Percentiles rank a stretch among this genome's conserved stretches.
Conservation (phyloP, 2,329 filamentous ascomycete genomes). For the Botryotinia globosa region DNA sequence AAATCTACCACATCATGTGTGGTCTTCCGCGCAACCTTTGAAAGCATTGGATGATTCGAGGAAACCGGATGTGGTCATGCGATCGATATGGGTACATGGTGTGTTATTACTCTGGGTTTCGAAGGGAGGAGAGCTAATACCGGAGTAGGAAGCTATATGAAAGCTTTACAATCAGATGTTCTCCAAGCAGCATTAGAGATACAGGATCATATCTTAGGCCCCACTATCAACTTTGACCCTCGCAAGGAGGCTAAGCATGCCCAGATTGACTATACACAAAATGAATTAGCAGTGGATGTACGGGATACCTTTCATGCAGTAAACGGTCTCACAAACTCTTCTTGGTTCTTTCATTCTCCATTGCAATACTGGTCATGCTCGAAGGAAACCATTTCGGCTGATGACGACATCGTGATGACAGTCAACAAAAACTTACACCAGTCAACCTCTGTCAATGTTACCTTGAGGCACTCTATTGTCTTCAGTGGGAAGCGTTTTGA, state of each 20-base stretch:
- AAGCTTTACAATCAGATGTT: constrained; percentile 64
- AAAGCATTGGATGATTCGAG: constrained; percentile 48
- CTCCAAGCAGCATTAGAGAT: constrained; percentile 65
- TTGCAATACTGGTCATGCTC: constrained; percentile 77
- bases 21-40: constrained; percentile 70
- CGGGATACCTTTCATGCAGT: constrained; percentile 57
- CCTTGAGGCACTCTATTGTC: constrained; percentile 72
- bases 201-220: constrained; percentile 66
- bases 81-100: constrained; percentile 78
- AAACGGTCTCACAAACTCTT: constrained; percentile 59
- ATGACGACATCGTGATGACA: constrained; percentile 63
- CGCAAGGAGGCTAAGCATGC: constrained; percentile 36
- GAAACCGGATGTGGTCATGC: constrained; percentile 70
- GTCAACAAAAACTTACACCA: constrained; percentile 63
- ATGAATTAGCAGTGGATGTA: constrained; percentile 37
- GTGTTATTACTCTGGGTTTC: constrained; percentile 16
- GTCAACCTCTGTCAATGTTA: constrained; percentile 68
- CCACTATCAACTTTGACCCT: constrained; percentile 55
- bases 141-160: constrained; percentile 61
- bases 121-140: constrained; percentile 21
- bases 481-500: constrained; percentile 79
- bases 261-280: constrained; percentile 17
- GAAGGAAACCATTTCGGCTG: constrained; percentile 53
- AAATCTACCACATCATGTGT: constrained; percentile 74
- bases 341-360: constrained; percentile 81